A percentile compares a stretch with the other conserved stretches of the same genome.
Evolutionary conservation across 1,139 yeast species (phyloP).

Genomic region (Saccharomycopsis hybrid): DNA sequence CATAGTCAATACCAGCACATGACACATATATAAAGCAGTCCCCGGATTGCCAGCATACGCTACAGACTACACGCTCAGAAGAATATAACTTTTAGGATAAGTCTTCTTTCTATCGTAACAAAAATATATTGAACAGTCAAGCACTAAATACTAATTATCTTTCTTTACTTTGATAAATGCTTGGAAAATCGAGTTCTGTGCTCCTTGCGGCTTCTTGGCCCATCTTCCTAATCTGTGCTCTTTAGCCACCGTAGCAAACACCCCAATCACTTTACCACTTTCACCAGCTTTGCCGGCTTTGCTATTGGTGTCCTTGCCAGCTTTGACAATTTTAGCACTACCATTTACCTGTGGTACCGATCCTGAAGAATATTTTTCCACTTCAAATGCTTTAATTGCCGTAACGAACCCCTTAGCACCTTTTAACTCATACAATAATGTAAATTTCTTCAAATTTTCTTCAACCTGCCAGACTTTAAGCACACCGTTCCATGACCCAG

Average conservation of each 20-base stretch:
- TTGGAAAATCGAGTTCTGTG: slow-evolving; percentile 46
- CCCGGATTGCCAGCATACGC: too few relatives aligned
- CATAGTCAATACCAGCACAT: too few relatives aligned
- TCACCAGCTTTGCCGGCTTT: slow-evolving; percentile 23
- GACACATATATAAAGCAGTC: too few relatives aligned
- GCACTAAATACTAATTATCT: too few relatives aligned
- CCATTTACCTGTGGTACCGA: too few relatives aligned
- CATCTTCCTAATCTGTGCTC: slow-evolving; percentile 89
- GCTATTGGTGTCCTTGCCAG: slow-evolving; percentile 2
- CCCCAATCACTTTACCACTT: slow-evolving; percentile 23
- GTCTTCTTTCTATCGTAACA: too few relatives aligned
- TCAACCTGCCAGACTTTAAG: slow-evolving; percentile 72
- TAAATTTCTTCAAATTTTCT: slow-evolving; percentile 56
- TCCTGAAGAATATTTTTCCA: slow-evolving; percentile 32
- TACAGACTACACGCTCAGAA: too few relatives aligned
- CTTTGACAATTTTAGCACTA: too few relatives aligned
- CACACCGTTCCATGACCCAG: slow-evolving; percentile 84
- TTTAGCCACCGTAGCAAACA: slow-evolving; percentile 66
- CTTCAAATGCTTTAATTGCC: slow-evolving; percentile 58
- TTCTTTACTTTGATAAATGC: slow-evolving; percentile 32
- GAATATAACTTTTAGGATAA: too few relatives aligned
- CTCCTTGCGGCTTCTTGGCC: slow-evolving; percentile 40
- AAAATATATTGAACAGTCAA: too few relatives aligned
- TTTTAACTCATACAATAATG: slow-evolving; percentile 42
- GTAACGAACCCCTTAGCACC: slow-evolving; percentile 66